A percentile compares a stretch with the other conserved stretches of the same genome.
phyloP scores from a whole-genome alignment of 164 flowering plant genomes.

The Dillenia suffruticosa region DNA sequence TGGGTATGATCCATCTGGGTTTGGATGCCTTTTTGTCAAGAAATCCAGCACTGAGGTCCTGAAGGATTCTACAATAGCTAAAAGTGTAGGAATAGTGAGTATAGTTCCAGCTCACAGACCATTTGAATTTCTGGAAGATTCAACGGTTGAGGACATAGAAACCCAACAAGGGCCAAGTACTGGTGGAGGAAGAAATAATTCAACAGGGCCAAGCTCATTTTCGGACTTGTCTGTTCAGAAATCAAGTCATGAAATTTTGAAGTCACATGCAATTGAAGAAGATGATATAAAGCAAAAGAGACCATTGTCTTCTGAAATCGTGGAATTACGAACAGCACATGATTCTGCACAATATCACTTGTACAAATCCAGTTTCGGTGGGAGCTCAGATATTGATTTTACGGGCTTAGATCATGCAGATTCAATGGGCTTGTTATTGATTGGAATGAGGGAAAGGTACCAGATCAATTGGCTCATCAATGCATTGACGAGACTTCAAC shows the following conservation, averaged over 20 bases:
- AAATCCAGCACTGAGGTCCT: conserved; percentile 54
- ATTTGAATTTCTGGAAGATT: conserved; percentile 22
- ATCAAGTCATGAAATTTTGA: conserved; percentile 12
- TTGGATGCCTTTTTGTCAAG: conserved; percentile 85
- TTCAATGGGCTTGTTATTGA: conserved; percentile 52
- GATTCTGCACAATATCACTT: conserved; percentile 5
- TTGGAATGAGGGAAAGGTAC: conserved; percentile 59
- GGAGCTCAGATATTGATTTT: conserved; percentile 34
- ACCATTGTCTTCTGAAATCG: conserved; percentile 19
- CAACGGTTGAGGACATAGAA: conserved; percentile 32
- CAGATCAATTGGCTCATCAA: conserved; percentile 79
- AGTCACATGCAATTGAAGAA: conserved; percentile 18
- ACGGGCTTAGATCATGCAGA: conserved; percentile 82
- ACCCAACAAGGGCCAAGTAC: conserved; percentile 15
- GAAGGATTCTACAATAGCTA: conserved; percentile 27
- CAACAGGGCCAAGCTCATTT: conserved; percentile 30
- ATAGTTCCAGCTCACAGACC: conserved; percentile 43
- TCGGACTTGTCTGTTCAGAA: conserved; percentile 33
- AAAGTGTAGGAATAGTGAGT: conserved; percentile 55
- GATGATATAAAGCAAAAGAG: conserved; percentile 9
- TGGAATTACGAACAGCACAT: conserved; percentile 21
- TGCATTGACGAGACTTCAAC: conserved; percentile 66
- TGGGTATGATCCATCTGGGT: conserved; percentile 89
- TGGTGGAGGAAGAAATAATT: conserved; percentile 16
- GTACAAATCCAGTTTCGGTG: conserved; percentile 8